Evolutionary conservation across 768 basidiomycete genomes (phyloP), one percentile per base, ranked within the genome.

Genomic region (Hemileccinum impolitum): DNA sequence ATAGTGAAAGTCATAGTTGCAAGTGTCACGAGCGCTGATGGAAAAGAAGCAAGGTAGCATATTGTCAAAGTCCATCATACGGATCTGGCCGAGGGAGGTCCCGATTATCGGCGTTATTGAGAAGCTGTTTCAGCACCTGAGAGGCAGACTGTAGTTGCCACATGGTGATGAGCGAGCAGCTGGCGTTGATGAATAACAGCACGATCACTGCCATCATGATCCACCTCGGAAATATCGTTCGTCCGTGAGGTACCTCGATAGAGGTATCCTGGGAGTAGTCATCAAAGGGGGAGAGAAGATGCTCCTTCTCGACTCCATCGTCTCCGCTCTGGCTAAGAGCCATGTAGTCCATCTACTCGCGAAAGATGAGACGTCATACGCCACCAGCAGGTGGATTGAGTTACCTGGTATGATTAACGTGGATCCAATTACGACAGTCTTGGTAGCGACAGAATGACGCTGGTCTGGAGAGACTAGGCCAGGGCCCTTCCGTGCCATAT

Each of bases 51-150:
- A 34, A 25, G n/a, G 36, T 13, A 39, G 19, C 32, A 35, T 31
- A 30, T 14, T 19, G 46, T 65, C 42, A 65, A 39, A 67, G 55
- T 38, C 64, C 64, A 42, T 68, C 61, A 40, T 66, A 68, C 10
- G 52, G 64, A 43, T 67, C 59, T 15, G 64, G 66, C 18, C 61
- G 61, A 43, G 64, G 61, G 17, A 66, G 54, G 39, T 57, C 39
- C n/a, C 64, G 56, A 12, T 66, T 63, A 32, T 66, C 64, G 1
- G 53, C 39, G 38, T 52, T 55, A 17, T 37, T 52, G 39, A 63
- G 43, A 28, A 59, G 35, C 19, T 61, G 55, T 31, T 41, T 53
- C 39, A 64, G 36, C 18, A 39, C 45, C 25, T n/a, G 42, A 39
- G 64, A 58, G 34, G 45, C 54, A 15, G 55, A 42, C 15, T 38